phyloP scores from a whole-genome alignment of 2,329 filamentous ascomycete genomes.

The Cordyceps javanica region DNA sequence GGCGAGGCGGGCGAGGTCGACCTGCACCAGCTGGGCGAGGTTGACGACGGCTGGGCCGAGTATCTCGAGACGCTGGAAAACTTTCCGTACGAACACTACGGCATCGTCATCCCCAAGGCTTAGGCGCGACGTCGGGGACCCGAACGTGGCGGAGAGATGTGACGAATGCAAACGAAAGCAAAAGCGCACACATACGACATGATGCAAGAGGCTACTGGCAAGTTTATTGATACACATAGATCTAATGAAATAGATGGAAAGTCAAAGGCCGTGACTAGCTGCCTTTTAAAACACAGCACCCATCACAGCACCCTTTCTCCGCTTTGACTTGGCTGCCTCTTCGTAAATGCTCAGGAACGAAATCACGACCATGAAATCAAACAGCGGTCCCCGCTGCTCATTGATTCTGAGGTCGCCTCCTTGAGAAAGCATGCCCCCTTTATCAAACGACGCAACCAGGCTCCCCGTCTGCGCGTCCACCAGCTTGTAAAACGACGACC shows the following conservation, averaged over 20 bases:
- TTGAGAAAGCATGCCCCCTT: no score
- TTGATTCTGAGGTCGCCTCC: no score
- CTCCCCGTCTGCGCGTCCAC: no score
- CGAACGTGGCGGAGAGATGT: neutral
- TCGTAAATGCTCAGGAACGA: no score
- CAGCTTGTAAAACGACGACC: no score
- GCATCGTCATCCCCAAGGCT: conserved; percentile 39
- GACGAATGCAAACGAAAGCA: neutral
- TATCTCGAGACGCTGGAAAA: conserved; percentile 43
- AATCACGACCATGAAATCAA: no score
- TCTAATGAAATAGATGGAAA: neutral
- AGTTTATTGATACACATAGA: neutral
- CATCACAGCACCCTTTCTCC: neutral
- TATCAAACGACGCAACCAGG: no score
- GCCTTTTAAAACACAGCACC: neutral
- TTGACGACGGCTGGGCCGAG: conserved; percentile 56
- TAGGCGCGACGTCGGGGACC: neutral
- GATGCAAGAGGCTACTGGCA: neutral
- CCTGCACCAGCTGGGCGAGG: conserved; percentile 49
- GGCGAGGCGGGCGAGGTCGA: conserved; percentile 57
- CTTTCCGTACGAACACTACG: conserved; percentile 55
- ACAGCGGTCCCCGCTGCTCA: no score
- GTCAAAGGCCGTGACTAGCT: no score
- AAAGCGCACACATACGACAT: neutral
- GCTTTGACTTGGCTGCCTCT: no score